A percentile compares a stretch with the other conserved stretches of the same genome.
Conservation (phyloP, 225 moss, liverwort and hornwort species). For the Bryum argenteum region DNA sequence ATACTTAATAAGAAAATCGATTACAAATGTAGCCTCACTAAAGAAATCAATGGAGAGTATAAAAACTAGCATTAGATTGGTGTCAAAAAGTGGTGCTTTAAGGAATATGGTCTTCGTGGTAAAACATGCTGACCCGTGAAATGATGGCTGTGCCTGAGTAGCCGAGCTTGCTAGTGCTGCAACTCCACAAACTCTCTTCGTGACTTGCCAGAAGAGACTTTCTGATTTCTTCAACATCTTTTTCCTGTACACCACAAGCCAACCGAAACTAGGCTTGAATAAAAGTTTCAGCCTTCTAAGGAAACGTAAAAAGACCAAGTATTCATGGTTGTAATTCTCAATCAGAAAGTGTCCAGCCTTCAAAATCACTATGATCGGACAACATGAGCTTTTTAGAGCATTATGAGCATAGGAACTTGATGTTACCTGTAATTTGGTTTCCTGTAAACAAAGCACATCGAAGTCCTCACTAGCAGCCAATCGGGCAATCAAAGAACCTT, state of each 20-base stretch:
- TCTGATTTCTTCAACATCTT: slow-evolving; percentile 74
- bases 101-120: background rate
- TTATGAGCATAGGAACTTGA: background rate
- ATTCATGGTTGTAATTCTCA: too few relatives aligned
- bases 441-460: slow-evolving; percentile 70
- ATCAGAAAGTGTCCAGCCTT: too few relatives aligned
- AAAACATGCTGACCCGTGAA: slow-evolving; percentile 62
- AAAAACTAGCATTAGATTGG: too few relatives aligned
- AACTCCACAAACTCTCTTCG: slow-evolving; percentile 78
- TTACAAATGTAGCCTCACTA: too few relatives aligned
- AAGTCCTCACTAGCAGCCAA: slow-evolving; percentile 68
- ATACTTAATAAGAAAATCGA: too few relatives aligned
- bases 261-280: too few relatives aligned
- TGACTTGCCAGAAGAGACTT: slow-evolving; percentile 57
- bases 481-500: slow-evolving; percentile 60
- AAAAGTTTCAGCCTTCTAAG: too few relatives aligned
- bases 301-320: too few relatives aligned
- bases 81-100: too few relatives aligned
- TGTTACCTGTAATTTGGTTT: slow-evolving; percentile 89
- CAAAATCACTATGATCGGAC: too few relatives aligned
- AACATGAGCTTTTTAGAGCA: too few relatives aligned
- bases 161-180: slow-evolving; percentile 87
- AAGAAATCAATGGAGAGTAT: too few relatives aligned
- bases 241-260: slow-evolving; percentile 55
- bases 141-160: slow-evolving; percentile 93